Evolutionary conservation across 106 monocot genomes (phyloP), one percentile per base, ranked within the genome.

Genomic region (Posidonia australis): DNA sequence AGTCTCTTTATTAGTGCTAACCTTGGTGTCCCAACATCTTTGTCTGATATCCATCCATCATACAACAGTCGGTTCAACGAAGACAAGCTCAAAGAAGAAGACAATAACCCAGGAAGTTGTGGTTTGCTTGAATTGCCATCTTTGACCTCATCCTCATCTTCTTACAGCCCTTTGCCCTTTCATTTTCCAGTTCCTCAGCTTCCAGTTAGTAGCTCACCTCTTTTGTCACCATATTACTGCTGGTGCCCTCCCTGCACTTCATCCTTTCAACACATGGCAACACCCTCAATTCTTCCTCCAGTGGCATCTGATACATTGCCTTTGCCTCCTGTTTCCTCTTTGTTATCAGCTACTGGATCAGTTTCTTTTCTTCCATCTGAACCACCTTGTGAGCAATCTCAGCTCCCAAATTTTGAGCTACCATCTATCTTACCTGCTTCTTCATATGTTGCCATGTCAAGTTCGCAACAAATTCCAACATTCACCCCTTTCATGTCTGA

Each of bases 401-500:
- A 85, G 31, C 49, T 74, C 51, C 71, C 77, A 19, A 26, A 65
- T 5, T 32, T 86, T 32, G 68, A 72, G 9, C 61, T 80, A 27
- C 80, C 85, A 36, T 22, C 74, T 25, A 51, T 77, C 74, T 30
- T 93, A 10, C 80, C 77, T 27, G 66, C 68, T 25, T 62, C 78
- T 21, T 72, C 89, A 6, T 67, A 75, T 56, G 79, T 66, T 64
- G 43, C 89, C 24, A 46, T 82, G 58, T 70, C 84, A 9, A 71
- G 36, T 13, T 73, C 87, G 14, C 81, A 79, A 31, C 84, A 87
- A 30, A 76, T 98, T 42, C 80, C 85, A 19, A 82, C 82, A 18
- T 96, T 96, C 53, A 78, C 86, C 0, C 87, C 87, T 7, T 78
- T 85, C 77, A 98, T 98, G 75, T 83, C 96, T 41, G 98, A 98